Evolutionary conservation across 441 rosid genomes (phyloP).

Genomic region (Erysimum cheiri): DNA sequence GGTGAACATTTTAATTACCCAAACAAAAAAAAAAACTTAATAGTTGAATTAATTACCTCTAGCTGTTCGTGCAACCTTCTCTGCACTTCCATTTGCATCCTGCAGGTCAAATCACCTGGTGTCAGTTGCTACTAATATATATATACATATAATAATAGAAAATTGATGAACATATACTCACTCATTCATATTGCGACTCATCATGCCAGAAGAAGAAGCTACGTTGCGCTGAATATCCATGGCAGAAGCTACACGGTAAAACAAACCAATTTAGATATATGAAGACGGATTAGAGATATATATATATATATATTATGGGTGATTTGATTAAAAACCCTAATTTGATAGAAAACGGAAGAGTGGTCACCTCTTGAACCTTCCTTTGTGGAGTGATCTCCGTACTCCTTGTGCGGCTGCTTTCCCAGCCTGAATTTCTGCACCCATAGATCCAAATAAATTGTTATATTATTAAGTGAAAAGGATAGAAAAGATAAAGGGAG

Average conservation of each 20-base stretch:
- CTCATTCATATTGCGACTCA: conserved; percentile 97
- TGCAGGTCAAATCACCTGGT: conserved; percentile 54
- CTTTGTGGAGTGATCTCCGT: conserved; percentile 92
- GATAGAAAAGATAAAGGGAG: conserved; percentile 39
- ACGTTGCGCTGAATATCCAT: conserved; percentile 86
- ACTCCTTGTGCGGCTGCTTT: conserved; percentile 99
- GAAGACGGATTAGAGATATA: neutral
- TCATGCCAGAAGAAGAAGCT: conserved; percentile 86
- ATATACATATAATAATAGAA: neutral
- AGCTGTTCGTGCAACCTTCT: conserved; percentile 96
- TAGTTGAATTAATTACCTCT: conserved; percentile 58
- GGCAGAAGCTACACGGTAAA: conserved; percentile 55
- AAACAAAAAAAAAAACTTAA: too few relatives aligned
- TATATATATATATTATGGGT: neutral
- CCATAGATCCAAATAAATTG: conserved; percentile 29
- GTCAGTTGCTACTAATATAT: conserved; percentile 50
- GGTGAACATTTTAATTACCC: too few relatives aligned
- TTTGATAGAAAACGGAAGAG: conserved; percentile 41
- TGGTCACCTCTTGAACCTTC: conserved; percentile 68
- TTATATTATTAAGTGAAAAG: conserved; percentile 21
- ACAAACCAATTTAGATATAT: neutral
- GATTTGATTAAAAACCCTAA: conserved; percentile 29
- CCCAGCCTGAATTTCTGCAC: conserved; percentile 97
- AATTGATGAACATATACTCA: conserved; percentile 63
- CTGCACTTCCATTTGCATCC: conserved; percentile 99